phyloP scores from a whole-genome alignment of 129 eudicot species.

The Oenanthe sinensis region DNA sequence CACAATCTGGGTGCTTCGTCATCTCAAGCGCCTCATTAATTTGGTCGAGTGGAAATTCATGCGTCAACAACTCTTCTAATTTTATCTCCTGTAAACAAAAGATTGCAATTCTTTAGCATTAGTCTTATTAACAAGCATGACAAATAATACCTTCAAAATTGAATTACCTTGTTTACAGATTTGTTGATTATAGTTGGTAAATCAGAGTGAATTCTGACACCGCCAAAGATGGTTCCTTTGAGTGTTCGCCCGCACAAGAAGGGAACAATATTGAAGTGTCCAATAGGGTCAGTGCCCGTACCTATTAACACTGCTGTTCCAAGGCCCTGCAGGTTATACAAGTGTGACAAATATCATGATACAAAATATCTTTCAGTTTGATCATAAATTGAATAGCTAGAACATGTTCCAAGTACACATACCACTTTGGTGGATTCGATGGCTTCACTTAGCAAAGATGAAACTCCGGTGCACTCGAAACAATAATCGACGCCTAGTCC shows the following conservation, averaged over 20 bases:
- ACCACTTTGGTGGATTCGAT: constrained; percentile 31
- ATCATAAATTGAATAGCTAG: neutral
- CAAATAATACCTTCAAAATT: neutral
- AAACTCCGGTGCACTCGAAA: constrained; percentile 29
- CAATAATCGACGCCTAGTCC: constrained; percentile 26
- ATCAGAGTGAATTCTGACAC: constrained; percentile 20
- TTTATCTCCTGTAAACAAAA: constrained; percentile 15
- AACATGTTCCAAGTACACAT: neutral
- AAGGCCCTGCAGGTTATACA: neutral
- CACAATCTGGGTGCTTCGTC: constrained; percentile 24
- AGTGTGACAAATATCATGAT: neutral
- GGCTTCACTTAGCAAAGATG: constrained; percentile 18
- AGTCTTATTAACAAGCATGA: neutral
- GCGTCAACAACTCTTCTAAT: constrained; percentile 20
- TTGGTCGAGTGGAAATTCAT: constrained; percentile 13
- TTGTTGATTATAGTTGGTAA: constrained; percentile 20
- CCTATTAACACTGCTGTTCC: constrained; percentile 4
- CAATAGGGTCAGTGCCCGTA: neutral
- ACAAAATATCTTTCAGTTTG: neutral
- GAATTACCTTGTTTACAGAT: constrained; percentile 26
- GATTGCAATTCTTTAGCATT: neutral
- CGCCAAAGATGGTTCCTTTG: constrained; percentile 23
- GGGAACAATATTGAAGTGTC: neutral
- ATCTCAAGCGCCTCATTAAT: constrained; percentile 18
- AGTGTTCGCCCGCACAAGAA: constrained; percentile 16